Conservation (phyloP, 2,329 filamentous ascomycete species). For the Macrophomina pseudophaseolina region DNA sequence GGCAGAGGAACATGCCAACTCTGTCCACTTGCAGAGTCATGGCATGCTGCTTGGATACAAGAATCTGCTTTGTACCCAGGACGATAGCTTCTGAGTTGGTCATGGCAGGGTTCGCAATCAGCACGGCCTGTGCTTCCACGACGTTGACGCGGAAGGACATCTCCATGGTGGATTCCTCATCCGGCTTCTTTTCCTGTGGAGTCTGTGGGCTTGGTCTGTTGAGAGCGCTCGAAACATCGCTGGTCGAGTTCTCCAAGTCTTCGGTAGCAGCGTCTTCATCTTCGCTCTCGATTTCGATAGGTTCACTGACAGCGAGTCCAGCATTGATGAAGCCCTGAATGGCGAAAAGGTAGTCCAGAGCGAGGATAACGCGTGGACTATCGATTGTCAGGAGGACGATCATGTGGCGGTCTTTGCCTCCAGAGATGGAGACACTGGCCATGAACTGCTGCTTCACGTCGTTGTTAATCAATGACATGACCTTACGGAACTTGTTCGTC, state of each 20-base stretch:
- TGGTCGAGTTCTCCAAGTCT: conserved; percentile 45
- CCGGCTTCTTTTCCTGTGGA: conserved; percentile 34
- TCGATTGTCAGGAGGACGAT: conserved; percentile 94
- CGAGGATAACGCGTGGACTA: conserved; percentile 92
- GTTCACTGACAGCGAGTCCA: conserved; percentile 62
- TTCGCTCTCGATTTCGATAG: conserved; percentile 67
- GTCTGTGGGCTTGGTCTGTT: conserved; percentile 31
- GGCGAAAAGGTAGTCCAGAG: conserved; percentile 92
- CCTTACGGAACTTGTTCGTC: conserved; percentile 94
- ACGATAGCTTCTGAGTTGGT: conserved; percentile 94
- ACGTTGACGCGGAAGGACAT: conserved; percentile 91
- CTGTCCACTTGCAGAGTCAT: conserved; percentile 92
- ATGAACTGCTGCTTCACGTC: conserved; percentile 94
- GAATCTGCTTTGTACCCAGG: conserved; percentile 87
- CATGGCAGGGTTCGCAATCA: conserved; percentile 92
- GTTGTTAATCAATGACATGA: conserved; percentile 96
- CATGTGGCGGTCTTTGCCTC: conserved; percentile 77
- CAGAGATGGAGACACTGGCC: conserved; percentile 93
- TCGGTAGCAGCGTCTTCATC: conserved; percentile 55
- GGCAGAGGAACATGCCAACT: conserved; percentile 96
- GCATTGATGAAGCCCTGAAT: conserved; percentile 81
- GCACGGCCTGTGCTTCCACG: conserved; percentile 93
- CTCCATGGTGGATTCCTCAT: conserved; percentile 61
- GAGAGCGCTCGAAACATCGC: conserved; percentile 42
- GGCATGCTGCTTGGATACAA: conserved; percentile 92